These are phyloP conservation scores for Arachnomyces sp. DNA, from an alignment of 2,329 filamentous ascomycete genomes.

Conservation along the genomic window DNA sequence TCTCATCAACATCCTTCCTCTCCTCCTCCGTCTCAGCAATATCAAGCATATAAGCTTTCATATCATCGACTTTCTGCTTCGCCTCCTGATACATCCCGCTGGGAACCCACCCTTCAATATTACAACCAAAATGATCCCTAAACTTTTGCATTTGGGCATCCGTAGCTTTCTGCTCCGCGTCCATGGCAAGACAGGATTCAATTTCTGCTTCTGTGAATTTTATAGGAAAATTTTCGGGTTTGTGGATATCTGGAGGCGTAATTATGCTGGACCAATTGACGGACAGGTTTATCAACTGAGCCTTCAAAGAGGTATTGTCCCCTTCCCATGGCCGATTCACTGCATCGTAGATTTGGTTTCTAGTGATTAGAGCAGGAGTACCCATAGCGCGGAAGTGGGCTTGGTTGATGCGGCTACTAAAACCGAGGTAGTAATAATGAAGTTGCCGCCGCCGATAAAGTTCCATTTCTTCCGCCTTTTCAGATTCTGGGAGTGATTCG, in stretches of 20 bases:
- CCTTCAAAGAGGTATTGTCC: slow-evolving; percentile 8
- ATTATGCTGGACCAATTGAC: slow-evolving; percentile 3
- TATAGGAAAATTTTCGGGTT: slow-evolving; percentile 6
- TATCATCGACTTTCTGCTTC: slow-evolving; percentile 2
- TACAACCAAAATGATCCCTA: slow-evolving; percentile 5
- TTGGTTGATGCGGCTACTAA: neutral
- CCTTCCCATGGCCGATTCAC: slow-evolving; percentile 12
- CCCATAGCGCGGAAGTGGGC: neutral
- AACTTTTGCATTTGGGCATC: slow-evolving; percentile 6
- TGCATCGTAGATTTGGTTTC: slow-evolving; percentile 4
- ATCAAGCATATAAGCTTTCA: slow-evolving; percentile 6
- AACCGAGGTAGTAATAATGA: slow-evolving; percentile 3
- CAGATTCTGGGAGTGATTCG: neutral
- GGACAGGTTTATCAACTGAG: slow-evolving; percentile 7
- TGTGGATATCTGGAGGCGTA: neutral
- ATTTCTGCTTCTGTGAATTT: slow-evolving; percentile 3
- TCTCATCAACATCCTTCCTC: slow-evolving; percentile 1
- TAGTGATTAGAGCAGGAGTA: neutral
- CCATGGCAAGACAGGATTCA: neutral
- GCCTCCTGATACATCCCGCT: slow-evolving; percentile 6
- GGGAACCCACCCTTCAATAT: slow-evolving; percentile 8
- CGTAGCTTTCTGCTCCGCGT: slow-evolving; percentile 4
- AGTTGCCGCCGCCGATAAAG: neutral
- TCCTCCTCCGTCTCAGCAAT: slow-evolving; percentile 9
- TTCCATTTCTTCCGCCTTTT: neutral